Base-by-base conservation (phyloP, 257 asterid species). In the Phtheirospermum japonicum region DNA sequence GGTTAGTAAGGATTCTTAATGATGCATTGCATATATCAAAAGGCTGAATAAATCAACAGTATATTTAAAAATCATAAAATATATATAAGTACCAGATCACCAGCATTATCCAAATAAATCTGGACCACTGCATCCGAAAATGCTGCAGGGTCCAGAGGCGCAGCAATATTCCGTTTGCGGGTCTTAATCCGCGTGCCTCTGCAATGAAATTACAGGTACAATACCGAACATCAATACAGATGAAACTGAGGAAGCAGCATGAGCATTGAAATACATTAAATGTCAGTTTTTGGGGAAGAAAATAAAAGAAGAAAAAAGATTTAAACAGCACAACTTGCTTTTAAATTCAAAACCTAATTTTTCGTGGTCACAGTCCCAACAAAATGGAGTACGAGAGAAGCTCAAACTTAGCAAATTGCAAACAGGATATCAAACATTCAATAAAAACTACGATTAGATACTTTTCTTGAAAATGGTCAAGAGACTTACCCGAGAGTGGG, bases 171-270 rank as follows among this genome's bases (percentile, higher is more conserved):
- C 91, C 97, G 94, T 82, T 92, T 92, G 99, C 97, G 99, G 99
- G 99, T 89, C 99, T 92, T 89, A 82, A 92, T 92, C 99, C 99
- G 99, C 99, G 96, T 83, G 53, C 99, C 99, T 85, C 97, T 92
- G 86, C 9, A 36, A 58, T 32, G 32, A 65, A 28, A 69, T 62
- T 11, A 57, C 12, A 36, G 17, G 45, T n/a, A 62, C 59, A 61
- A 69, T 49, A 65, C 45, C 36, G 61, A 28, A 67, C 31, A 73
- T 48, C 64, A 54, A n/a, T n/a, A n/a, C n/a, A n/a, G n/a, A n/a
- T n/a, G n/a, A n/a, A n/a, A n/a, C n/a, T n/a, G n/a, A n/a, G n/a
- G n/a, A n/a, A n/a, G n/a, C n/a, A 10, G 17, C 57, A 57, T n/a
- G 28, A 49, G 57, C 37, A 23, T 68, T 6, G 12, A 55, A 40